Evolutionary conservation across 1,139 yeast species (phyloP).

Genomic region (Geotrichum klebahnii): DNA sequence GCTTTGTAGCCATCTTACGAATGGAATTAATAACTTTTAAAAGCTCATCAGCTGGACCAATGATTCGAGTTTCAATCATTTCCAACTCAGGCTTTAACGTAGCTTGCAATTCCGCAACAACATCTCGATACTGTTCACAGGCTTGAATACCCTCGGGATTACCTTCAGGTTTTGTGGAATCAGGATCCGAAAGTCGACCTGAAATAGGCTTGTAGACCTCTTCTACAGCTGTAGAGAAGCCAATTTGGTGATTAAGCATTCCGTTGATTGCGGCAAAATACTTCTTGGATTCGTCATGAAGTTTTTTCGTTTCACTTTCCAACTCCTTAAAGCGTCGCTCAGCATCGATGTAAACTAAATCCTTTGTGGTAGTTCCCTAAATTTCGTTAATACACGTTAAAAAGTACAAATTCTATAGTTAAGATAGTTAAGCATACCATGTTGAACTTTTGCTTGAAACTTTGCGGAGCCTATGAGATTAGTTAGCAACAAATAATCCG

Average conservation of each 20-base stretch:
- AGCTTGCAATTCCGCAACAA: conserved; percentile 79
- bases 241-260: conserved; percentile 88
- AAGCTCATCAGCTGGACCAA: conserved; percentile 88
- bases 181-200: conserved; percentile 87
- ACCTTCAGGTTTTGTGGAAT: conserved; percentile 78
- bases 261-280: conserved; percentile 89
- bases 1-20: conserved; percentile 88
- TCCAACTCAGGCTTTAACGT: conserved; percentile 89
- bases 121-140: conserved; percentile 82
- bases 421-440: conserved; percentile 37
- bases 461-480: conserved; percentile 48
- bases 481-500: conserved; percentile 1
- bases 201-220: conserved; percentile 94
- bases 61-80: conserved; percentile 82
- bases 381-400: not conserved
- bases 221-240: conserved; percentile 88
- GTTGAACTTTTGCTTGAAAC: conserved; percentile 41
- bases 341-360: conserved; percentile 88
- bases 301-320: conserved; percentile 81
- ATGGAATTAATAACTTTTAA: conserved; percentile 74
- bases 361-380: conserved; percentile 73
- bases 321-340: conserved; percentile 92
- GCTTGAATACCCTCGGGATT: conserved; percentile 96
- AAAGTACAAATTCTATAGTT: not conserved
- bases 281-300: conserved; percentile 84